Percentiles rank a stretch among this genome's conserved stretches.
These are phyloP conservation scores for Rhododendron kiyosumense DNA, from an alignment of 148 eudicot species.

Conservation along the genomic window DNA sequence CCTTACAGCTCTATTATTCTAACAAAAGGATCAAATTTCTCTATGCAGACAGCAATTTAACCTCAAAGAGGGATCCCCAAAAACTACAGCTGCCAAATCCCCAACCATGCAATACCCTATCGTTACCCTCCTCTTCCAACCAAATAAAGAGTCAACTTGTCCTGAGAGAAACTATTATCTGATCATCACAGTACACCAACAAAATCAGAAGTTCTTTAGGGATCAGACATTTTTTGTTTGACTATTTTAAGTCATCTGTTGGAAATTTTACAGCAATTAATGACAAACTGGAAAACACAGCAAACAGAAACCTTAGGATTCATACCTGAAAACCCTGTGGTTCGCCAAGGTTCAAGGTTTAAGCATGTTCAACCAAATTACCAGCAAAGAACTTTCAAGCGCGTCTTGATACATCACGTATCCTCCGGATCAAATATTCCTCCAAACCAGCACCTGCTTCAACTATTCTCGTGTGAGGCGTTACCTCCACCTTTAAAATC, in stretches of 20 bases:
- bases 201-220: background rate
- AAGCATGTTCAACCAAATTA: background rate
- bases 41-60: background rate
- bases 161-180: background rate
- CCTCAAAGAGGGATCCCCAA: background rate
- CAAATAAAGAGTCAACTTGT: background rate
- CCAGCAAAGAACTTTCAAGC: conserved; percentile 16
- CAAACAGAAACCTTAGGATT: background rate
- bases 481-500: conserved; percentile 55
- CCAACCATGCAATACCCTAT: background rate
- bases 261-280: background rate
- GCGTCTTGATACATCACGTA: conserved; percentile 24
- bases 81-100: background rate
- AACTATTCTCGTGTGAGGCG: conserved; percentile 47
- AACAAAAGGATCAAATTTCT: background rate
- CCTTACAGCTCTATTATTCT: conserved; percentile 18
- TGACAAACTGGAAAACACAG: background rate
- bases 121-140: conserved; percentile 1
- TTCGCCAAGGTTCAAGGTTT: background rate
- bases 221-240: background rate
- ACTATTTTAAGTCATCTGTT: background rate
- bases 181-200: conserved; percentile 4
- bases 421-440: conserved; percentile 55
- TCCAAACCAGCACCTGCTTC: conserved; percentile 64
- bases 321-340: background rate